Percentiles rank a stretch among this genome's conserved stretches.
phyloP scores from a whole-genome alignment of 202 grass and related monocot genomes.

The Panicum virgatum region DNA sequence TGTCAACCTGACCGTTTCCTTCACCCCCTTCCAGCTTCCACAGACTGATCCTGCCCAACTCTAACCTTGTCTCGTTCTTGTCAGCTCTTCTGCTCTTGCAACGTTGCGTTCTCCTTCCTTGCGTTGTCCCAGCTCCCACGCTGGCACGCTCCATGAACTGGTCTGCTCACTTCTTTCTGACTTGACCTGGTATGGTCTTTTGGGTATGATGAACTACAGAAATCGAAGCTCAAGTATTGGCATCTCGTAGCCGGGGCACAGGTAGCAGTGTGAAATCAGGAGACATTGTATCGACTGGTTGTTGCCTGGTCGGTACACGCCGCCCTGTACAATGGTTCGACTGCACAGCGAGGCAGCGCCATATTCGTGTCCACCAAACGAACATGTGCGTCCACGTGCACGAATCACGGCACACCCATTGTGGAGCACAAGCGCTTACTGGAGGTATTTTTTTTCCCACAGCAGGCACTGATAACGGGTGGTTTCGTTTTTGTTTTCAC shows the following conservation, averaged over 20 bases:
- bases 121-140: background rate
- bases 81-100: conserved; percentile 21
- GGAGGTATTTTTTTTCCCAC: conserved; percentile 12
- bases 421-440: conserved; percentile 3
- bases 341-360: background rate
- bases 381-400: conserved; percentile 29
- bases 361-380: conserved; percentile 12
- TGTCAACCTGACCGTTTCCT: background rate
- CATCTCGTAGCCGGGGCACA: background rate
- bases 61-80: conserved; percentile 21
- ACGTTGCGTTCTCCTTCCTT: conserved; percentile 10
- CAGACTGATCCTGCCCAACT: conserved; percentile 16
- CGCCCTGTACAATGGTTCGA: background rate
- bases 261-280: background rate
- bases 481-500: conserved; percentile 3
- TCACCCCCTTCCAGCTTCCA: conserved; percentile 19
- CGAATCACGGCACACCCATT: conserved; percentile 28
- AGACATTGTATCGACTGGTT: conserved; percentile 2
- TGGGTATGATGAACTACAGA: background rate
- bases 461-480: background rate
- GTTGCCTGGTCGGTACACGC: conserved; percentile 5
- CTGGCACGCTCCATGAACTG: background rate
- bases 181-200: conserved; percentile 7
- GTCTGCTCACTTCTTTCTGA: conserved; percentile 1
- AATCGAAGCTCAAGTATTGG: background rate